Evolutionary conservation across 805 yeast genomes (phyloP), one percentile per base, ranked within the genome.

Genomic region (Lipomyces orientalis): DNA sequence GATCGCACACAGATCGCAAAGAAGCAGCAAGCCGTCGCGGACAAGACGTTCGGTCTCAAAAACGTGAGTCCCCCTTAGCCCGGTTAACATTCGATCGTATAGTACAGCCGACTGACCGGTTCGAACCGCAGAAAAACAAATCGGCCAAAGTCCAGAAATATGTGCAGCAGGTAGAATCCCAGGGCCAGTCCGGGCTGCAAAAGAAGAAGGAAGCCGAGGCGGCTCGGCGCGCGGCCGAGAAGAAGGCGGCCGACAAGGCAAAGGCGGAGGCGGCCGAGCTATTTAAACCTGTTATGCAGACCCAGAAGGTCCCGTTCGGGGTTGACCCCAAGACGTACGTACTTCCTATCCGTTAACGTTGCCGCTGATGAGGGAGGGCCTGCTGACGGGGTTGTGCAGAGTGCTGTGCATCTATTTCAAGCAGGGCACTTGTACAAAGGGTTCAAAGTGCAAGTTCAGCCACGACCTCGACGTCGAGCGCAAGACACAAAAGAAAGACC

Each of bases 41-140:
- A 95, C 80, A 93, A 91, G 81, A 91, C 98, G 1, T 95, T 95
- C 77, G 99, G 99, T 66, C 83, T 95, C 84, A 95, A 93, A 77
- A 95, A 95, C 70, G 73, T 69, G 43, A 3, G 59, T 56, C 10
- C 33, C 34, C 49, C 3, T 25, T n/a, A n/a, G 29, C 29, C 29
- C 31, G 25, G 56, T 3, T 3, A 25, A 25, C 29, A 25, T 25
- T 25, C 3, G 1, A 3, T 25, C 29, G 29, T 25, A 25, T 3
- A n/a, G n/a, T n/a, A 25, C 29, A 25, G 29, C 29, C 4, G 43
- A 33, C 46, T 34, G 16, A 43, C 49, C 8, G 16, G 10, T 6
- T 39, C 7, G 8, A 8, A 12, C 29, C 3, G 29, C 31, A 69
- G 70, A 95, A 95, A 79, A 94, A 95, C 81, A 91, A 93, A 77